Evolutionary conservation across 352 stramenopile species (phyloP).

Genomic region (Phytophthora chlamydospora): DNA sequence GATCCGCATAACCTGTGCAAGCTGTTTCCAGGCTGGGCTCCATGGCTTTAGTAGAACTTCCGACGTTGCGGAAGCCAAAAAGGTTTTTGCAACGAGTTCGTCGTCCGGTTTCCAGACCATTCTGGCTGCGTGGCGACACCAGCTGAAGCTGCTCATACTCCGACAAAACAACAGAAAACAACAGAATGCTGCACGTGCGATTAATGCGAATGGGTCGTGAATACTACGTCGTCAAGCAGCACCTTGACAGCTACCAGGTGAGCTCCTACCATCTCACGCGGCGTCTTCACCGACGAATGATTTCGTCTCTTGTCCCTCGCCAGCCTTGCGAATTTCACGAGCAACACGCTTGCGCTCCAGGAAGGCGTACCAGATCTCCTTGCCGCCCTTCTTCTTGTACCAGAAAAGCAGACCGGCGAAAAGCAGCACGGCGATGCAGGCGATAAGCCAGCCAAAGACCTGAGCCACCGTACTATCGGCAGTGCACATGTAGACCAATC

Average conservation of each 20-base stretch:
- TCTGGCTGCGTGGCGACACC: no score
- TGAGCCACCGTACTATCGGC: conserved; percentile 14
- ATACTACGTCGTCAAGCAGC: no score
- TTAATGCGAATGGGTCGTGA: no score
- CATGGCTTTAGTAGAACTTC: conserved; percentile 86
- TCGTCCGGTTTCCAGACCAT: no score
- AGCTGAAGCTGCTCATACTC: no score
- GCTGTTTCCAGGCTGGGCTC: conserved; percentile 96
- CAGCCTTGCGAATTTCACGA: conserved; percentile 30
- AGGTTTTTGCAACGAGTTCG: no score
- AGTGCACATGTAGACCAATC: conserved; percentile 57
- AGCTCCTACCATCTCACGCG: conserved; percentile 5
- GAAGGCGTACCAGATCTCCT: conserved; percentile 40
- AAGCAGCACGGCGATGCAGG: conserved; percentile 20
- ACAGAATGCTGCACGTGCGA: no score
- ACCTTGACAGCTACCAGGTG: no score
- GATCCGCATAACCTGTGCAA: conserved; percentile 96
- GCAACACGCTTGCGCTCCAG: conserved; percentile 44
- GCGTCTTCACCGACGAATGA: conserved; percentile 23
- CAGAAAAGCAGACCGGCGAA: conserved; percentile 30
- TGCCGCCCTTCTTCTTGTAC: conserved; percentile 44
- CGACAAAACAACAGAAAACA: no score
- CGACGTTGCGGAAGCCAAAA: no score
- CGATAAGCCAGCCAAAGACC: conserved; percentile 41
- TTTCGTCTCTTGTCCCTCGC: conserved; percentile 17